Evolutionary conservation across 1,284 basidiomycete genomes (phyloP).

Genomic region (Ceratobasidium sp.): DNA sequence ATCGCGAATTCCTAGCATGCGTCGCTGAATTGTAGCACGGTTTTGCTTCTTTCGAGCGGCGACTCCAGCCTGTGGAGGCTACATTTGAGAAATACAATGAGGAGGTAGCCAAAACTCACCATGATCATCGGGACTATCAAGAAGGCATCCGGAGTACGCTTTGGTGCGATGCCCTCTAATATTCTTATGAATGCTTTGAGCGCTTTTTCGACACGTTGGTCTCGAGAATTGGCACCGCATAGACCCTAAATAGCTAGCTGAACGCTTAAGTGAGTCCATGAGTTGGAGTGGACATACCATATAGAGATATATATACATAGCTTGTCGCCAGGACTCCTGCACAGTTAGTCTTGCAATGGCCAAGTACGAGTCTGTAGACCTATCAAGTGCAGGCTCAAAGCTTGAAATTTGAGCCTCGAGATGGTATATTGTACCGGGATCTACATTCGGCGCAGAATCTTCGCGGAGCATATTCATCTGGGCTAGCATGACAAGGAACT

Average conservation of each 20-base stretch:
- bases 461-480: conserved; percentile 24
- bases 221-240: neutral
- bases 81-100: no score
- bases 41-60: neutral
- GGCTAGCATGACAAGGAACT: conserved; percentile 9
- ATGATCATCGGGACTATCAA: conserved; percentile 4
- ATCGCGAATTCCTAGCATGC: neutral
- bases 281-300: neutral
- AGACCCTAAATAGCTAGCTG: neutral
- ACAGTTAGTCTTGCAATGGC: conserved; percentile 14
- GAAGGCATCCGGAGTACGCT: conserved; percentile 21
- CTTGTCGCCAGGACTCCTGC: conserved; percentile 36
- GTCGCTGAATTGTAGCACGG: neutral
- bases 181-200: conserved; percentile 5
- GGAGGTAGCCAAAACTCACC: neutral
- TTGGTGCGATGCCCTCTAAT: neutral
- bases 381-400: neutral
- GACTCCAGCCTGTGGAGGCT: conserved; percentile 3
- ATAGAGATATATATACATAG: conserved; percentile 17
- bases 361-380: conserved; percentile 1
- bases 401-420: neutral
- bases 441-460: neutral
- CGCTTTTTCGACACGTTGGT: conserved; percentile 14
- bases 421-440: neutral
- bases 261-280: neutral